A percentile compares a stretch with the other conserved stretches of the same genome.
phyloP scores from a whole-genome alignment of 2,329 filamentous ascomycete species.

The Fusarium solani-melongenae region DNA sequence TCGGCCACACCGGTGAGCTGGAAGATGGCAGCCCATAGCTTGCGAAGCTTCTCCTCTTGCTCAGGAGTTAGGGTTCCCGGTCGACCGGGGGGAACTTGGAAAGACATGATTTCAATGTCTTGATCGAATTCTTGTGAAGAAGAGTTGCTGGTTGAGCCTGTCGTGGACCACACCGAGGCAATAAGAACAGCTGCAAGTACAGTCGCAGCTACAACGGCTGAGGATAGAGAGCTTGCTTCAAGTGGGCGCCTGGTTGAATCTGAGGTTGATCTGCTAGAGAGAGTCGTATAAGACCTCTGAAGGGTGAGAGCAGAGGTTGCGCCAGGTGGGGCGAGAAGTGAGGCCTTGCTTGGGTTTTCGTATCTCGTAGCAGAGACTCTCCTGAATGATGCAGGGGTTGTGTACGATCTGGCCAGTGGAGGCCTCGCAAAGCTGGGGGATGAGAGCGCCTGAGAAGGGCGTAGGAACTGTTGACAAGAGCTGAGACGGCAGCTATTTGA shows the following conservation, averaged over 20 bases:
- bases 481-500: conserved; percentile 18
- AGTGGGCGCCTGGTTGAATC: conserved; percentile 15
- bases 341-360: not conserved
- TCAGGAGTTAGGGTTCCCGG: conserved; percentile 90
- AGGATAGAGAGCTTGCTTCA: conserved; percentile 31
- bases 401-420: conserved; percentile 24
- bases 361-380: conserved; percentile 17
- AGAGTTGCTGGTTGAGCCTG: not conserved
- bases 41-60: conserved; percentile 87
- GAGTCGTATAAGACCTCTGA: conserved; percentile 17
- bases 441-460: conserved; percentile 25
- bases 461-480: conserved; percentile 9
- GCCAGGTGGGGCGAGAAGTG: not conserved
- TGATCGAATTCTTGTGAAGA: conserved; percentile 21
- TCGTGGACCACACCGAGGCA: conserved; percentile 29
- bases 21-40: conserved; percentile 84
- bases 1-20: conserved; percentile 75
- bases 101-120: conserved; percentile 50
- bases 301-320: not conserved
- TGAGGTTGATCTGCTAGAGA: not conserved
- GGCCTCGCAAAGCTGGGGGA: conserved; percentile 26
- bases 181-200: conserved; percentile 23
- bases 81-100: conserved; percentile 71
- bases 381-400: conserved; percentile 17
- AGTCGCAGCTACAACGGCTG: conserved; percentile 20